Evolutionary conservation across 352 stramenopile species (phyloP).

Genomic region (Peronosclerospora sorghi): DNA sequence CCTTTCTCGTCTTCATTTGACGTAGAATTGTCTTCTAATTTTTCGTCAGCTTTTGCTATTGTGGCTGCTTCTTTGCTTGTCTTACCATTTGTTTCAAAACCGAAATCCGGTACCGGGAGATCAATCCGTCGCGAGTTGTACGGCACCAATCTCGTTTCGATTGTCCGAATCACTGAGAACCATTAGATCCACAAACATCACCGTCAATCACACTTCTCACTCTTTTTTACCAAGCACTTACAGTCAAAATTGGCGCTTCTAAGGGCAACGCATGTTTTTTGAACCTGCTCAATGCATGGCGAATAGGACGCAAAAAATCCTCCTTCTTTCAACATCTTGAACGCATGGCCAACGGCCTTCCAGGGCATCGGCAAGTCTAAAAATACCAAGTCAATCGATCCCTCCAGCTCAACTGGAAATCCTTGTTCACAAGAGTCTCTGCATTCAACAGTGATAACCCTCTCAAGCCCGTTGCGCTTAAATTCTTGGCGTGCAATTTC

Average conservation of each 20-base stretch:
- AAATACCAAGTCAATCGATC: slow-evolving; percentile 91
- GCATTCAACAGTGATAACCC: slow-evolving; percentile 89
- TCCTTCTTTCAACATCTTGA: slow-evolving; percentile 87
- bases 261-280: slow-evolving; percentile 78
- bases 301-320: slow-evolving; percentile 94
- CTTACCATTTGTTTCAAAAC: slow-evolving; percentile 24
- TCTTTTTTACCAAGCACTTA: slow-evolving; percentile 14
- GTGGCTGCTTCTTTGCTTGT: slow-evolving; percentile 6
- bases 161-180: slow-evolving; percentile 66
- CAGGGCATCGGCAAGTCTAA: slow-evolving; percentile 97
- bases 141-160: slow-evolving; percentile 89
- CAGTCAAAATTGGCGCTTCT: slow-evolving; percentile 73
- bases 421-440: slow-evolving; percentile 92
- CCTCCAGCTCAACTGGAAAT: slow-evolving; percentile 51
- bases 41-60: neutral
- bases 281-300: slow-evolving; percentile 98
- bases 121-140: slow-evolving; percentile 61
- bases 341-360: slow-evolving; percentile 89
- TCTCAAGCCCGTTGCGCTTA: slow-evolving; percentile 78
- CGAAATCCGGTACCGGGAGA: slow-evolving; percentile 64
- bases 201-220: neutral
- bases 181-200: neutral
- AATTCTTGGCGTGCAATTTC: slow-evolving; percentile 92
- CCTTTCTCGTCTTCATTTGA: slow-evolving; percentile 17
- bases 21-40: neutral